Evolutionary conservation across 2,329 filamentous ascomycete genomes (phyloP), one percentile per base, ranked within the genome.

Genomic region (Botrytis paeoniae): DNA sequence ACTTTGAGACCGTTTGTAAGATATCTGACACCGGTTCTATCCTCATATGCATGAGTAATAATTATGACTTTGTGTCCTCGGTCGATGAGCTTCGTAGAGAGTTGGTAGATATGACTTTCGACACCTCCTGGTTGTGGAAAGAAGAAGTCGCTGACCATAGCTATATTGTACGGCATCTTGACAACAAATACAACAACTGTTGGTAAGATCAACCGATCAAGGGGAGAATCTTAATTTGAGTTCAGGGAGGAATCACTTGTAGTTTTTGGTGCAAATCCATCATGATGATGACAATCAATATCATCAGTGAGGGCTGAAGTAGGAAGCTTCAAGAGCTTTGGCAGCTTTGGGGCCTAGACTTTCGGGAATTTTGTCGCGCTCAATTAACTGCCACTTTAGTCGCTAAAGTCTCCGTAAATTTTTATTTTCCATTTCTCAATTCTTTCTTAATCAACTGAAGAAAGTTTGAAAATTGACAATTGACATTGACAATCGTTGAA

Each of bases 141-240:
- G 90, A 99, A 99, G 88, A 97, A 98, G 86, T 99, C 96, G 88
- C 95, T 95, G 82, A 98, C 93, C 96, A 99, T 99, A 75, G 89
- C 89, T 83, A 91, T 91, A 80, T 89, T 91, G 82, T 91, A 91
- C 83, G 79, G 78, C 80, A 81, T 81, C 20, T 64, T 79, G 73
- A 71, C 16, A 41, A 59, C 7, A 43, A 14, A 22, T 35, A 32
- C 37, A 62, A 41, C 32, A n/a, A 37, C 7, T n/a, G 7, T 41
- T 62, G 32, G 14, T 25, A 32, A 10, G 12, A n/a, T 22, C 6
- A 65, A 10, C 7, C 14, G 63, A 10, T 14, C n/a, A n/a, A 35
- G 63, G 9, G 54, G 51, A 22, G 35, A 57, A 9, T 1, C 3
- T 9, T 16, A n/a, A 54, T 12, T 32, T 22, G 9, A 54, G 48